Evolutionary conservation across 225 moss, liverwort and hornwort species (phyloP).

Genomic region (Ulota crispa): DNA sequence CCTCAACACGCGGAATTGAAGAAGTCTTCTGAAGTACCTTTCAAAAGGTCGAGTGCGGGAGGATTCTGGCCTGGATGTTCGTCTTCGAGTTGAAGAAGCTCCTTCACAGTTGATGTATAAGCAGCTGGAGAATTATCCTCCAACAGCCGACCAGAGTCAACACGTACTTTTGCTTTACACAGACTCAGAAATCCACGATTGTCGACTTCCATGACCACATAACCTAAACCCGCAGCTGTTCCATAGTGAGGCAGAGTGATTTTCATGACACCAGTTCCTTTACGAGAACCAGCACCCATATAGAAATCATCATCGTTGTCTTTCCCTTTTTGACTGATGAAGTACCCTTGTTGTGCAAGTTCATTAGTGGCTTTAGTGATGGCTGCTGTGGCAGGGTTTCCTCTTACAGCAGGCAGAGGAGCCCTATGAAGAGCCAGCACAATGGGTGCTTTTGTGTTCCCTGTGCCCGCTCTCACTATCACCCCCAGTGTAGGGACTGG

Average conservation of each 20-base stretch:
- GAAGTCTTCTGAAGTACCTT: slow-evolving; percentile 47
- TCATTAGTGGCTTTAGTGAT: slow-evolving; percentile 53
- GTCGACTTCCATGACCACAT: slow-evolving; percentile 90
- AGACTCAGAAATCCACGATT: slow-evolving; percentile 74
- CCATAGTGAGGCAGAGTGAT: slow-evolving; percentile 86
- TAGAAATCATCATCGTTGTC: slow-evolving; percentile 84
- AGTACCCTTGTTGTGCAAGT: slow-evolving; percentile 87
- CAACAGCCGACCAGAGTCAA: slow-evolving; percentile 77
- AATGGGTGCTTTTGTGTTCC: slow-evolving; percentile 70
- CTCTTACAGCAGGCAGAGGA: slow-evolving; percentile 66
- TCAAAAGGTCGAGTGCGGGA: slow-evolving; percentile 84
- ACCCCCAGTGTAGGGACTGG: slow-evolving; percentile 86
- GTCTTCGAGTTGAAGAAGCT: slow-evolving; percentile 80
- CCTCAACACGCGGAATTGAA: background rate
- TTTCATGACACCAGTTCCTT: slow-evolving; percentile 81
- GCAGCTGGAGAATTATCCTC: slow-evolving; percentile 81
- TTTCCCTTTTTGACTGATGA: slow-evolving; percentile 84
- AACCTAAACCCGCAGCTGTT: slow-evolving; percentile 70
- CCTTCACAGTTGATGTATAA: slow-evolving; percentile 67
- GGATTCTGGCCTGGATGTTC: slow-evolving; percentile 79
- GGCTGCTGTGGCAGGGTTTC: slow-evolving; percentile 38
- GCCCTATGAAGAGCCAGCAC: slow-evolving; percentile 88
- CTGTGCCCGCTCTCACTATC: slow-evolving; percentile 69
- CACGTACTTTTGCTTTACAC: slow-evolving; percentile 88
- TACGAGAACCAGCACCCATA: slow-evolving; percentile 72